Evolutionary conservation across 345 rosid species (phyloP).

Genomic region (Citrus australasica): DNA sequence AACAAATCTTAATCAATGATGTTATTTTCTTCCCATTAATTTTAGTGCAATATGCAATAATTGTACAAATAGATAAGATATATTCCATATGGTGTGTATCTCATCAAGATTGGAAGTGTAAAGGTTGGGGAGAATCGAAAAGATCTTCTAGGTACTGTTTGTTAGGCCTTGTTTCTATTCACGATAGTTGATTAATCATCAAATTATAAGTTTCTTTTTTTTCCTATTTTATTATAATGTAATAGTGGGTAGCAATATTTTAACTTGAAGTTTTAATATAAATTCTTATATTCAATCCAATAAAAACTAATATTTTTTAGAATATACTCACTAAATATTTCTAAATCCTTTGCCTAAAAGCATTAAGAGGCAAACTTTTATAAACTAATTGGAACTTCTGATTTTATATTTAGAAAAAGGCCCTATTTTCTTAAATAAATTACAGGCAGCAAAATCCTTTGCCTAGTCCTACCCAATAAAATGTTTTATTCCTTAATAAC

Average conservation of each 20-base stretch:
- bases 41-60: background rate
- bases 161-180: background rate
- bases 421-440: background rate
- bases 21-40: background rate
- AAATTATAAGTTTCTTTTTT: background rate
- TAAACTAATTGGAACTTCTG: too few relatives aligned
- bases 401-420: too few relatives aligned
- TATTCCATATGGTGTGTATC: too few relatives aligned
- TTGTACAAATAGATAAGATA: background rate
- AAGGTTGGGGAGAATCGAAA: background rate
- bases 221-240: background rate
- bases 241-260: too few relatives aligned
- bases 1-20: background rate
- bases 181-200: background rate
- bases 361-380: too few relatives aligned
- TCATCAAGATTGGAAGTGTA: background rate
- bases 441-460: background rate
- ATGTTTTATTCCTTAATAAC: background rate
- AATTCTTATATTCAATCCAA: too few relatives aligned
- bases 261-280: too few relatives aligned
- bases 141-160: background rate
- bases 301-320: too few relatives aligned
- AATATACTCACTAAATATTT: too few relatives aligned
- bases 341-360: too few relatives aligned
- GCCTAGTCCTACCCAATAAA: background rate